Conservation (phyloP, 306 rosid species). For the Betula pendula region DNA sequence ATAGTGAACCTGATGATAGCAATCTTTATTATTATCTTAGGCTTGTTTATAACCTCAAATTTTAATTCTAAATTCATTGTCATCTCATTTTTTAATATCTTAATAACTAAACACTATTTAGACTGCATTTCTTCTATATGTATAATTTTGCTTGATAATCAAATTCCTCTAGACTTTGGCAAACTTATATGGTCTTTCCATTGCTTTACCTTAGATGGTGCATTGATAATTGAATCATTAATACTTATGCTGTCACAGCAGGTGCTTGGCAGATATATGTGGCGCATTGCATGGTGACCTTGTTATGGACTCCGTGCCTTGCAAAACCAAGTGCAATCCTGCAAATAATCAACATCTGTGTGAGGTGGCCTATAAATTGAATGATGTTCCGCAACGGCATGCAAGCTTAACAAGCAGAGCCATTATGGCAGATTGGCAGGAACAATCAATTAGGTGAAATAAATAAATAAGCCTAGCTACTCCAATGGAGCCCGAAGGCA, state of each 20-base stretch:
- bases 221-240: conserved; percentile 16
- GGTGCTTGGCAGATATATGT: conserved; percentile 75
- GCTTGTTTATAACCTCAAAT: neutral
- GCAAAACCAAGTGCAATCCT: conserved; percentile 74
- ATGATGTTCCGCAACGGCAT: conserved; percentile 15
- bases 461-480: no score
- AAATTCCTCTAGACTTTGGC: neutral
- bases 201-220: neutral
- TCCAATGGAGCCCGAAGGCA: no score
- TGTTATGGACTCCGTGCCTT: conserved; percentile 41
- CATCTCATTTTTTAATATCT: neutral
- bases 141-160: neutral
- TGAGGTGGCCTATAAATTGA: conserved; percentile 65
- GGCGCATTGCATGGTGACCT: conserved; percentile 78
- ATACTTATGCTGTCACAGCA: conserved; percentile 42
- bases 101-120: no score
- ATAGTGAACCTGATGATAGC: neutral
- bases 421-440: no score
- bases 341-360: conserved; percentile 74
- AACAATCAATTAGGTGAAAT: no score
- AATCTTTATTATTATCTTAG: no score
- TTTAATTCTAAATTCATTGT: neutral
- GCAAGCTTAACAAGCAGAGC: no score
- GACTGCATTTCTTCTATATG: neutral
- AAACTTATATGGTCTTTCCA: neutral